These are phyloP conservation scores for Furcasterigmium sp. DNA, from an alignment of 2,329 filamentous ascomycete species.

Conservation along the genomic window DNA sequence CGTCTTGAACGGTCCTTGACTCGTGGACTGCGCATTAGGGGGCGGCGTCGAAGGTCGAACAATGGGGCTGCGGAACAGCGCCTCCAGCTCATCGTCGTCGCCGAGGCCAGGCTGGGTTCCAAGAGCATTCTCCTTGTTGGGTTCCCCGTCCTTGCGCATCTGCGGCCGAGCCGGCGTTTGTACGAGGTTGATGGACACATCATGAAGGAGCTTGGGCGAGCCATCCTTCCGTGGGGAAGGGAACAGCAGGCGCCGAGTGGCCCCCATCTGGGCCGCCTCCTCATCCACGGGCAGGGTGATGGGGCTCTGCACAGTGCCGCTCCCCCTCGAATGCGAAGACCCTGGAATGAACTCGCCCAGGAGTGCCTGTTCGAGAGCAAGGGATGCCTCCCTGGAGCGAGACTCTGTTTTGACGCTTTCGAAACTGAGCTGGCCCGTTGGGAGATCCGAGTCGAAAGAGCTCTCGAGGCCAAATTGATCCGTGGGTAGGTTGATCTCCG, in stretches of 20 bases:
- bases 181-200: slow-evolving; percentile 48
- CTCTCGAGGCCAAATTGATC: slow-evolving; percentile 41
- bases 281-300: slow-evolving; percentile 45
- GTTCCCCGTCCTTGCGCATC: slow-evolving; percentile 24
- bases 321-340: slow-evolving; percentile 50
- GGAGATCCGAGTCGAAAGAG: not conserved
- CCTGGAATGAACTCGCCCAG: slow-evolving; percentile 24
- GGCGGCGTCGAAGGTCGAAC: slow-evolving; percentile 46
- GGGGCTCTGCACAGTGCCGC: slow-evolving; percentile 52
- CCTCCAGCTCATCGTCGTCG: slow-evolving; percentile 48
- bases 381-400: slow-evolving; percentile 1
- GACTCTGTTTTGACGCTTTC: not conserved
- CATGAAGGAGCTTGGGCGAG: slow-evolving; percentile 55
- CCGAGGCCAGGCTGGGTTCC: slow-evolving; percentile 32
- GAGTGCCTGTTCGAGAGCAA: slow-evolving; percentile 1
- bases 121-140: slow-evolving; percentile 41
- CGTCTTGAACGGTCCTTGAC: slow-evolving; percentile 50
- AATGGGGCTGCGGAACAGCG: slow-evolving; percentile 59
- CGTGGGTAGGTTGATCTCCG: slow-evolving; percentile 49
- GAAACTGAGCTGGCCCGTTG: not conserved
- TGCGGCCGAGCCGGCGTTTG: slow-evolving; percentile 33
- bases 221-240: slow-evolving; percentile 68
- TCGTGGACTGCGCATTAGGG: slow-evolving; percentile 40
- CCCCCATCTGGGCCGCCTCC: slow-evolving; percentile 31
- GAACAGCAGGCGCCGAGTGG: slow-evolving; percentile 67